Evolutionary conservation across 2,329 filamentous ascomycete species (phyloP), one percentile per base, ranked within the genome.

Genomic region (Hymenoscyphus infarciens): DNA sequence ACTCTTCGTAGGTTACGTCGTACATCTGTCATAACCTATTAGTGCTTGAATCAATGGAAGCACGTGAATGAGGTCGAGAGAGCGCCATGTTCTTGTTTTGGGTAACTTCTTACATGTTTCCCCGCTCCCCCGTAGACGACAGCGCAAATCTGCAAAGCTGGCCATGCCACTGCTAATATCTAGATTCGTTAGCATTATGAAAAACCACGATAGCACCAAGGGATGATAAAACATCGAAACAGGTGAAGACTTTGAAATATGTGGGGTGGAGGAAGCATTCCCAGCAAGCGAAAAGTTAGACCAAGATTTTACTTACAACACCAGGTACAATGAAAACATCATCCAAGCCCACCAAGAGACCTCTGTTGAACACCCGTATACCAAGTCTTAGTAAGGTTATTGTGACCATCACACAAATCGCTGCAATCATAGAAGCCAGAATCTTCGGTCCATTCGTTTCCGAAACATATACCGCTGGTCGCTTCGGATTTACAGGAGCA

Each of bases 1-100:
- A 52, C 22, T 52, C 45, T 52, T 52, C 45, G 19, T 52, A 52
- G 10, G 45, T 52, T 52, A 52, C 45, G 25, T 52, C 45, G 19
- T 52, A 52, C 45, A 52, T 52, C 45, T 52, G 19, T 5, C 7
- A 49, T 11, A 22, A 3, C 10, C 0, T 4, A 22, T 52, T 13
- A 52, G 45, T 25, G 2, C 22, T 13, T 52, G 22, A 52, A 13
- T 19, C 4, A 3, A 11, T 22, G 10, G 13, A 5, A 5, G 2
- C 25, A 27, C 25, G 25, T 2, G 25, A 27, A 27, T 27, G 4
- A 27, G 25, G 25, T 27, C 25, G 25, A 27, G 25, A 27, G 25
- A 27, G 25, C 25, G 2, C 25, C 25, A 27, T n/a, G n/a, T 2
- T 27, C 19, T 6, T 11, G n/a, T 25, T 11, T 22, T 22, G n/a